Evolutionary conservation across 2,329 filamentous ascomycete genomes (phyloP).

Genomic region (Arthrinium phaeospermum): DNA sequence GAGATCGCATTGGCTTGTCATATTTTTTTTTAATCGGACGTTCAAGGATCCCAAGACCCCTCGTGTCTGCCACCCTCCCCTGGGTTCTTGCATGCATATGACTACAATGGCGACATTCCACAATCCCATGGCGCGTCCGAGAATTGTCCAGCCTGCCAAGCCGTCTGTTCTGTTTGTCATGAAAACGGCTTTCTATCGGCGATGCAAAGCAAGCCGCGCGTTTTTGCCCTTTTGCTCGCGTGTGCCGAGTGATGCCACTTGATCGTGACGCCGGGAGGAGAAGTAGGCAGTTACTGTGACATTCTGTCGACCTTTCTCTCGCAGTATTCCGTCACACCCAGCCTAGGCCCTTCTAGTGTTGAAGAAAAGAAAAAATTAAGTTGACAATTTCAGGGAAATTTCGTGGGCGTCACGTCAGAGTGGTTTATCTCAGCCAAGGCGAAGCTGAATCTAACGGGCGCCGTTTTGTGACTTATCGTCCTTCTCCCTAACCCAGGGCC

Average conservation of each 20-base stretch:
- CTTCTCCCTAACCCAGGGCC: neutral
- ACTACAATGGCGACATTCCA: neutral
- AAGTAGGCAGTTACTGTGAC: neutral
- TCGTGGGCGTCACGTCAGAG: conserved; percentile 8
- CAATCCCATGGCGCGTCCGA: neutral
- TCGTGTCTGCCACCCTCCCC: neutral
- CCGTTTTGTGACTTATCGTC: neutral
- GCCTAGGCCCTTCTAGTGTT: neutral
- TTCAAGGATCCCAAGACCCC: neutral
- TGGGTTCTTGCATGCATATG: neutral
- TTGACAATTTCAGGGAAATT: neutral
- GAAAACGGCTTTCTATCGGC: neutral
- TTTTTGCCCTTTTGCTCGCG: neutral
- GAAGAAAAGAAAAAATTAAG: neutral
- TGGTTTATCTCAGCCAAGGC: neutral
- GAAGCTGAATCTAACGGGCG: conserved; percentile 4
- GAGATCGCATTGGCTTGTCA: conserved; percentile 7
- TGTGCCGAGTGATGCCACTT: neutral
- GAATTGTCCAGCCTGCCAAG: neutral
- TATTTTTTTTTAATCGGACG: neutral
- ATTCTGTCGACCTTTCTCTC: neutral
- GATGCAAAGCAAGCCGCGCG: neutral
- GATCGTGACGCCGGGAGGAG: neutral
- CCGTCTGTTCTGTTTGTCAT: neutral
- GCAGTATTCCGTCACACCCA: neutral